Evolutionary conservation across 208 protist genomes (phyloP), one percentile per base, ranked within the genome.

Genomic region (Crithidia fasciculata): DNA sequence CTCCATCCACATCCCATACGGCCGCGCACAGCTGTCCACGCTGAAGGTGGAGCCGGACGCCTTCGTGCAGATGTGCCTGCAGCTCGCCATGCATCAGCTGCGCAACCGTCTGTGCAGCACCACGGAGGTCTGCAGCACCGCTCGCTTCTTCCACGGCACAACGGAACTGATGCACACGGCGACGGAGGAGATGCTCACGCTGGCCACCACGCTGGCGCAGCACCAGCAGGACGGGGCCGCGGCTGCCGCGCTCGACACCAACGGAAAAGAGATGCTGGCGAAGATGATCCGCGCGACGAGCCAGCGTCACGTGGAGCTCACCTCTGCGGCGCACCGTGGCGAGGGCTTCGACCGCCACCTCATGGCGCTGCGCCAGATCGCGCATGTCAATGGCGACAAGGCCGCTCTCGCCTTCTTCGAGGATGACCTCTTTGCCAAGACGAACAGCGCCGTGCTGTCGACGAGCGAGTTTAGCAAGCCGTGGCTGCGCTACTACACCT

Each of bases 321-420:
- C 80, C 4, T 61, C 77, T 7, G 83, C 85, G n/a, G 93, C 92
- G 8, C 66, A 74, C 39, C 67, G 63, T 5, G 96, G 96, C 9
- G 75, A 91, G 40, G 96, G 96, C 45, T 82, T 97, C 37, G 93
- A 98, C 71, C 85, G 95, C 8, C 96, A 98, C 69, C 68, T 98
- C 45, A 88, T 86, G 45, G 93, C 88, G 1, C 80, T 98, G 57
- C 87, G 89, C n/a, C 80, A 95, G 58, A 44, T 96, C 9, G 92
- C 92, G 2, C 65, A 71, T 18, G 81, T 72, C 44, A 88, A 83
- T 59, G 69, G 78, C 13, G 91, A 95, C 76, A 82, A 84, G 60
- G 87, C 87, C 2, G 89, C 79, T 4, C 78, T 95, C 3, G 80
- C 77, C 69, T 96, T 97, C 77, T 96, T 96, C 68, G 80, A 94